Conservation (phyloP, 345 rosid species). For the Nephelium lappaceum region DNA sequence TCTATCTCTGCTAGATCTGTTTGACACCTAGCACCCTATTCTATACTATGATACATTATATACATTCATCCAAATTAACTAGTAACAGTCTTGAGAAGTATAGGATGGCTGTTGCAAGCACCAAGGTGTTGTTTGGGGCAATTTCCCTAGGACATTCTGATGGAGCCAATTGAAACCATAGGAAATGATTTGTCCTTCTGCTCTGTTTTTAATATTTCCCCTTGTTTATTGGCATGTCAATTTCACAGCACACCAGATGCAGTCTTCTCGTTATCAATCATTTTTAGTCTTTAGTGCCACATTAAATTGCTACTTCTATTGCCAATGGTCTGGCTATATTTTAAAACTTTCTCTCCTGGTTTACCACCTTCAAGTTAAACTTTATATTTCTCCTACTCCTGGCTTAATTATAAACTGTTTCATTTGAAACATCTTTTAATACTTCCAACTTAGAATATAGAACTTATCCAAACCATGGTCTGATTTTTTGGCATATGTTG, state of each 20-base stretch:
- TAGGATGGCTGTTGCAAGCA: slow-evolving; percentile 8
- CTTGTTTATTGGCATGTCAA: background rate
- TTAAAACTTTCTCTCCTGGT: background rate
- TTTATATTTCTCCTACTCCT: background rate
- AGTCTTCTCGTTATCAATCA: background rate
- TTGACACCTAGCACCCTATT: background rate
- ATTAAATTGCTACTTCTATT: background rate
- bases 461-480: background rate
- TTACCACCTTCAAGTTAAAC: background rate
- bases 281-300: background rate
- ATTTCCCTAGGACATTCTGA: background rate
- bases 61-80: background rate
- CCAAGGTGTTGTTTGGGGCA: background rate
- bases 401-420: background rate
- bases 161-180: slow-evolving; percentile 5
- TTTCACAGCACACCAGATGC: background rate
- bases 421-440: background rate
- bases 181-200: slow-evolving; percentile 8
- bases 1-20: slow-evolving; percentile 21
- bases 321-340: background rate
- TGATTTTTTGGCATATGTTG: background rate
- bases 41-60: background rate
- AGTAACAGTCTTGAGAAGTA: background rate
- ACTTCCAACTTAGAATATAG: background rate
- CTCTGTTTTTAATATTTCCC: background rate